These are phyloP conservation scores for Arthrobotrys sinensis DNA, from an alignment of 2,329 filamentous ascomycete species.

Conservation along the genomic window DNA sequence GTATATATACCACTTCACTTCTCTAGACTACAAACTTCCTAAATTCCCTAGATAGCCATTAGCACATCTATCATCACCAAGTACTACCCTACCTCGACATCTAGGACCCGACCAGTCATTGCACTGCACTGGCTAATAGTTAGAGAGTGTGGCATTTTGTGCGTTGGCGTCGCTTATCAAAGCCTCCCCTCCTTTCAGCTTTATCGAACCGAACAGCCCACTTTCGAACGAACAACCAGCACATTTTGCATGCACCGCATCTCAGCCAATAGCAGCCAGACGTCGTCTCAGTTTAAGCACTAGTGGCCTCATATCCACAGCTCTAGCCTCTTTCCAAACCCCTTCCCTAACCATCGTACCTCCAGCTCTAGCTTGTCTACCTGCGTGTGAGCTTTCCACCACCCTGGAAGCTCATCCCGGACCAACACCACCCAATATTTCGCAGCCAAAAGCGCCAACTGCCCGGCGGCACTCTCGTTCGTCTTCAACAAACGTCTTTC, in stretches of 20 bases:
- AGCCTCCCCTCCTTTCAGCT: neutral
- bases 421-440: constrained; percentile 60
- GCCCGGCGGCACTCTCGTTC: constrained; percentile 60
- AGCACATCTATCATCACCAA: no score
- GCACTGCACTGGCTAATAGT: no score
- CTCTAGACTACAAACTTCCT: no score
- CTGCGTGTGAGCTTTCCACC: constrained; percentile 55
- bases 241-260: constrained; percentile 40
- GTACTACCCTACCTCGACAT: no score
- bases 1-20: no score
- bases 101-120: no score
- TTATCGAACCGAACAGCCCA: constrained; percentile 34
- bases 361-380: constrained; percentile 12
- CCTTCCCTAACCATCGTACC: constrained; percentile 23
- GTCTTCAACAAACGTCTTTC: constrained; percentile 60
- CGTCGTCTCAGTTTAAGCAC: constrained; percentile 36
- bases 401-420: constrained; percentile 54
- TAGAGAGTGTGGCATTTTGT: constrained; percentile 42
- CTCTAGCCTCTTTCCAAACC: constrained; percentile 23
- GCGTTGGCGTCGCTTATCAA: constrained; percentile 53
- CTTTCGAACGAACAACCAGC: constrained; percentile 44
- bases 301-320: constrained; percentile 32
- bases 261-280: constrained; percentile 43
- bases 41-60: no score
- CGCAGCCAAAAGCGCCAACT: constrained; percentile 57